phyloP scores from a whole-genome alignment of 768 basidiomycete species.

The Leccinum barrowsii region DNA sequence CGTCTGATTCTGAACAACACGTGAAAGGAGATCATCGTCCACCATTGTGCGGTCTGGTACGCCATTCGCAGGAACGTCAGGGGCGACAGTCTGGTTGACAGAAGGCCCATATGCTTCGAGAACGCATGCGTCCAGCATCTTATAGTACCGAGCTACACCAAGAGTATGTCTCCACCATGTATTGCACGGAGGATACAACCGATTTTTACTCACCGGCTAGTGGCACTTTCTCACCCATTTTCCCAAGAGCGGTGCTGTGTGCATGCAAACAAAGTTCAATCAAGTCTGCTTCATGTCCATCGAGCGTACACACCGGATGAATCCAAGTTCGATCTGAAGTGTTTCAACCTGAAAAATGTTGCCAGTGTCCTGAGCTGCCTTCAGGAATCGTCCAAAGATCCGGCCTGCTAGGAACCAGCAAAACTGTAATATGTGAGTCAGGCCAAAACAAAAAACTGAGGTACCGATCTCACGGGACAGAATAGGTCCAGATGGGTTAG shows the following conservation, averaged over 20 bases:
- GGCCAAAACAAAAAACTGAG: background rate
- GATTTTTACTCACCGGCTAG: slow-evolving; percentile 44
- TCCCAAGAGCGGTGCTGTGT: slow-evolving; percentile 51
- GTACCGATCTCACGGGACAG: slow-evolving; percentile 49
- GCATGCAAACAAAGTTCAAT: background rate
- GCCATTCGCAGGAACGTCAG: slow-evolving; percentile 3
- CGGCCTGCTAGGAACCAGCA: slow-evolving; percentile 69
- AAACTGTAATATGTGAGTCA: slow-evolving; percentile 37
- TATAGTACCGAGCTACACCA: slow-evolving; percentile 20
- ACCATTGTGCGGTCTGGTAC: slow-evolving; percentile 5
- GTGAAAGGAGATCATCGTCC: slow-evolving; percentile 9
- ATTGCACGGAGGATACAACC: background rate
- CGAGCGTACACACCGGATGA: slow-evolving; percentile 51
- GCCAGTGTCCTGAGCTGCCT: slow-evolving; percentile 57
- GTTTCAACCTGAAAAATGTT: slow-evolving; percentile 55
- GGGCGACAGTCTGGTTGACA: background rate
- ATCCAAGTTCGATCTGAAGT: slow-evolving; percentile 60
- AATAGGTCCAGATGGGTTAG: slow-evolving; percentile 68
- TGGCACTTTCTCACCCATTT: slow-evolving; percentile 65
- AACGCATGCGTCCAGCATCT: slow-evolving; percentile 21
- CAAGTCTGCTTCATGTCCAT: background rate
- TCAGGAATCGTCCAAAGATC: slow-evolving; percentile 63
- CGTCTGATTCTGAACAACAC: slow-evolving; percentile 8
- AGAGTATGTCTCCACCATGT: background rate
- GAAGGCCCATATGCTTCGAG: slow-evolving; percentile 7